Conservation (phyloP, 805 yeast genomes). For the Wickerhamiella allomyrinae region DNA sequence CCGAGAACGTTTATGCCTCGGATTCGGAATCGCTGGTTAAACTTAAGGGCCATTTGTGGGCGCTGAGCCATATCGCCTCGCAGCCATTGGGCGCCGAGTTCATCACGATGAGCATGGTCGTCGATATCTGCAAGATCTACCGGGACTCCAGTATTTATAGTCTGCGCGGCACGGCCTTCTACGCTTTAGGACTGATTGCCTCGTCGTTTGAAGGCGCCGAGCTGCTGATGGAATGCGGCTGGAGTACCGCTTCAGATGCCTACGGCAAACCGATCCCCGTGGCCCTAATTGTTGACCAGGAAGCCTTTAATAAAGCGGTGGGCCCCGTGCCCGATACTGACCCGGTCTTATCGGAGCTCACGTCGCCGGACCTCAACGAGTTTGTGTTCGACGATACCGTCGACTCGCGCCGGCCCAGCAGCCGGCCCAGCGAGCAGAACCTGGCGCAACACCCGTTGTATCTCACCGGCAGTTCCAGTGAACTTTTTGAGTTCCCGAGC, state of each 20-base stretch:
- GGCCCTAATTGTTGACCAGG: slow-evolving; percentile 22
- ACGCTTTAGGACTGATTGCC: slow-evolving; percentile 59
- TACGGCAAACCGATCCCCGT: slow-evolving; percentile 13
- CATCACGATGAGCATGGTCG: slow-evolving; percentile 30
- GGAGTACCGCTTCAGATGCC: slow-evolving; percentile 39
- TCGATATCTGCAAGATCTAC: slow-evolving; percentile 40
- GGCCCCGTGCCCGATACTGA: background rate
- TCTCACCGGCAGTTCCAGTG: slow-evolving; percentile 6
- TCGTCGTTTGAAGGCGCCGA: slow-evolving; percentile 69
- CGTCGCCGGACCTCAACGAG: background rate
- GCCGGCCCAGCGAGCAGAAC: slow-evolving; percentile 13
- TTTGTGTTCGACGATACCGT: background rate
- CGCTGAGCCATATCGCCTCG: slow-evolving; percentile 70
- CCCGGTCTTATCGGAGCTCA: background rate
- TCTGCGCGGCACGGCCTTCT: slow-evolving; percentile 63
- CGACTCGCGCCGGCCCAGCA: background rate
- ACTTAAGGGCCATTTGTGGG: slow-evolving; percentile 72
- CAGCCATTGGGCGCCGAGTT: slow-evolving; percentile 52
- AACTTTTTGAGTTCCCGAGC: slow-evolving; percentile 7
- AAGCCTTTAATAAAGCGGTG: background rate
- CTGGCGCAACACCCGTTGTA: slow-evolving; percentile 5
- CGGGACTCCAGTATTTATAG: slow-evolving; percentile 38
- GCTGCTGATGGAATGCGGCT: slow-evolving; percentile 64
- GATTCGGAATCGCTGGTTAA: slow-evolving; percentile 29
- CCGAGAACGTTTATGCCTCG: slow-evolving; percentile 12